Evolutionary conservation across 345 rosid genomes (phyloP), one percentile per base, ranked within the genome.

Genomic region (Angophora floribunda): DNA sequence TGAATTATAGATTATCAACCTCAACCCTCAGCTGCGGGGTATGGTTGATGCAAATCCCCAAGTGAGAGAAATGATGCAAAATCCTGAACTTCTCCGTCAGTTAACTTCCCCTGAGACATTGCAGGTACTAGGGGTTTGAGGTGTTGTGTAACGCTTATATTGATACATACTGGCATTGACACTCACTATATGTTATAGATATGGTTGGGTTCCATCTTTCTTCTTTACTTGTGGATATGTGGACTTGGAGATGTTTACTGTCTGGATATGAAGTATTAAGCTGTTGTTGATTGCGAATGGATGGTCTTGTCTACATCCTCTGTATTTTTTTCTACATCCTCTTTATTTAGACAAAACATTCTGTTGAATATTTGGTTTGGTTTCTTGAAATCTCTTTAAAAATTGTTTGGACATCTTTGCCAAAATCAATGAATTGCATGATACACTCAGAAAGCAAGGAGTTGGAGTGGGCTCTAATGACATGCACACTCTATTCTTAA

Each of bases 51-150:
- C 90, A 89, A 96, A 95, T 91, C 94, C 97, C 88, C 99, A 95
- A 90, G 36, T 95, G 90, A 93, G 98, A 91, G 99, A 96, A 89
- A 96, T 95, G 95, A 92, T 95, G 98, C 99, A 96, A 92, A 96
- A 95, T 87, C 97, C 96, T 28, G 99, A 96, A 87, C 91, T 94
- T 89, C 93, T 95, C 88, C 98, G 96, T 44, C 98, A 94, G 91
- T 90, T 96, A 87, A 93, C 95, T 88, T 94, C 96, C 61, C 98
- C 99, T 14, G 99, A 95, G 92, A 92, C 93, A 85, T 93, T 96
- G 94, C 99, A 96, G 97, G 99, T 90, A 88, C 53, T 49, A 41
- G 49, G 36, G 36, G 47, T 32, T 8, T 36, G 79, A 32, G 45
- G 45, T 75, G 82, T 75, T 19, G 47, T 75, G 22, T 36, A 75